Percentiles rank a stretch among this genome's conserved stretches.
Evolutionary conservation across 768 basidiomycete genomes (phyloP).

Genomic region (Mycena pura): DNA sequence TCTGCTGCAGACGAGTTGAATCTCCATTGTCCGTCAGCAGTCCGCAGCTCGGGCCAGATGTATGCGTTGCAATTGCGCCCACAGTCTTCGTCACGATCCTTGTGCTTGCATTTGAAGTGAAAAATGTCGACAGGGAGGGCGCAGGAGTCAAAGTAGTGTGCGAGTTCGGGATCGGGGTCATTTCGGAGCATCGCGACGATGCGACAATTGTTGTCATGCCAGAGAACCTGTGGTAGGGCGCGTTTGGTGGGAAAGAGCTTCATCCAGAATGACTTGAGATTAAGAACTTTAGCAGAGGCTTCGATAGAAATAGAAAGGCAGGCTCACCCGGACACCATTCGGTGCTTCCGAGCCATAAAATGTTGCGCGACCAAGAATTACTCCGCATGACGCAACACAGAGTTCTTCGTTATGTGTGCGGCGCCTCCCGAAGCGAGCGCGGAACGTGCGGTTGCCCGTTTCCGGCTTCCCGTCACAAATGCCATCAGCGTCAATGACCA

Average conservation of each 20-base stretch:
- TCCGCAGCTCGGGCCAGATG: slow-evolving; percentile 24
- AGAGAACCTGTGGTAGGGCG: slow-evolving; percentile 28
- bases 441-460: slow-evolving; percentile 28
- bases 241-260: slow-evolving; percentile 26
- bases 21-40: slow-evolving; percentile 29
- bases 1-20: slow-evolving; percentile 47
- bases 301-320: not conserved
- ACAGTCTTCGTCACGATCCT: slow-evolving; percentile 30
- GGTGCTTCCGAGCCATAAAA: slow-evolving; percentile 38
- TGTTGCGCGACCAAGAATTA: slow-evolving; percentile 34
- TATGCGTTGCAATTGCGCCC: slow-evolving; percentile 34
- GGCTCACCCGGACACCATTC: slow-evolving; percentile 28
- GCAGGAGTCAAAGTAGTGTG: slow-evolving; percentile 17
- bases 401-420: slow-evolving; percentile 41
- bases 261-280: slow-evolving; percentile 14
- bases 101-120: slow-evolving; percentile 38
- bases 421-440: slow-evolving; percentile 34
- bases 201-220: slow-evolving; percentile 36
- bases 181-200: slow-evolving; percentile 18
- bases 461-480: slow-evolving; percentile 4
- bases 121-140: slow-evolving; percentile 35
- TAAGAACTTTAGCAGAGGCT: too few species aligned
- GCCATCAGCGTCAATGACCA: slow-evolving; percentile 4
- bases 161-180: slow-evolving; percentile 8
- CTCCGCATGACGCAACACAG: slow-evolving; percentile 33